Conservation (phyloP, 164 flowering plant genomes). For the Aristolochia contorta region DNA sequence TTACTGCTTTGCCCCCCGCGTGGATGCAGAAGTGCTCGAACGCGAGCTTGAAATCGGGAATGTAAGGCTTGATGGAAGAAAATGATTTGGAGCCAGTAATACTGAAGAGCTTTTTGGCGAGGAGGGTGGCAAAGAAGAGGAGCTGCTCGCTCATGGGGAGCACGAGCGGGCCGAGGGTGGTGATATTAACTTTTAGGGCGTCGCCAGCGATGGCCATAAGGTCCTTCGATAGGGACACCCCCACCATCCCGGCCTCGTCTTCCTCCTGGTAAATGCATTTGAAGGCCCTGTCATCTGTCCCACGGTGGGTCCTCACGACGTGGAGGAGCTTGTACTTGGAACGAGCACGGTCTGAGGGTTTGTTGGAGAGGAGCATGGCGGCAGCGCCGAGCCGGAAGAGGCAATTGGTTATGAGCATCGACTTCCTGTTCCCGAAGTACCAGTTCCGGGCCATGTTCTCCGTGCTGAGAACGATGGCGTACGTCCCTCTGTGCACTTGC, state of each 20-base stretch:
- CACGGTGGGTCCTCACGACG: conserved; percentile 31
- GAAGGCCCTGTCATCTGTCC: conserved; percentile 32
- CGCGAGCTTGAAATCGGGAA: conserved; percentile 36
- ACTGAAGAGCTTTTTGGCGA: conserved; percentile 20
- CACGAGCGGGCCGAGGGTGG: conserved; percentile 37
- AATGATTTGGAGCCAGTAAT: conserved; percentile 8
- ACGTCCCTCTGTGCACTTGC: conserved; percentile 25
- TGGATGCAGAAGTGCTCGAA: conserved; percentile 42
- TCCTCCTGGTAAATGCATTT: conserved; percentile 31
- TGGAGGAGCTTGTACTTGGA: conserved; percentile 36
- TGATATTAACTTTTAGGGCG: conserved; percentile 32
- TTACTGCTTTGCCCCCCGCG: conserved; percentile 37
- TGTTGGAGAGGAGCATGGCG: conserved; percentile 35
- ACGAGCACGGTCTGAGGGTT: conserved; percentile 14
- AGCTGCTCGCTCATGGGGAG: conserved; percentile 39
- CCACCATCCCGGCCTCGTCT: conserved; percentile 26
- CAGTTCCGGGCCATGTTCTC: conserved; percentile 41
- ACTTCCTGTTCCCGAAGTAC: conserved; percentile 35
- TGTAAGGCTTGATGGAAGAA: conserved; percentile 33
- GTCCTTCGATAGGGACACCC: conserved; percentile 34
- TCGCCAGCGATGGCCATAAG: conserved; percentile 38
- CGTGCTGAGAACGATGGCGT: conserved; percentile 38
- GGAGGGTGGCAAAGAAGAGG: conserved; percentile 25
- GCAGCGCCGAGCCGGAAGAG: conserved; percentile 36
- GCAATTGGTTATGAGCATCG: conserved; percentile 43